Evolutionary conservation across 805 yeast genomes (phyloP).

Genomic region (Starmerella cellae): DNA sequence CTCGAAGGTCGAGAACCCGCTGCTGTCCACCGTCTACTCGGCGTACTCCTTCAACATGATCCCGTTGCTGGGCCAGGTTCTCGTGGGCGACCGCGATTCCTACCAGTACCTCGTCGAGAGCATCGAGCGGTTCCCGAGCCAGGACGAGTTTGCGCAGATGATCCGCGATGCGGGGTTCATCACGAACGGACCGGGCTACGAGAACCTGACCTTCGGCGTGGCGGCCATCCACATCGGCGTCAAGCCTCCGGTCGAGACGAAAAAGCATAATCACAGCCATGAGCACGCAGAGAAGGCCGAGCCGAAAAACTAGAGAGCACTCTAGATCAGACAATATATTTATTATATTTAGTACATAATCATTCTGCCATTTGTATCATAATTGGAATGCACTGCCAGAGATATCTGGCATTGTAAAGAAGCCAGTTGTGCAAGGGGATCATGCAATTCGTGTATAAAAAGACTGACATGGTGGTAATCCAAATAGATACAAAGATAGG

Average conservation of each 20-base stretch:
- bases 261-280: too few relatives aligned
- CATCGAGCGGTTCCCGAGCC: conserved; percentile 80
- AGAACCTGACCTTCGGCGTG: conserved; percentile 83
- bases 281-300: too few relatives aligned
- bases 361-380: too few relatives aligned
- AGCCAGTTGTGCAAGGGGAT: too few relatives aligned
- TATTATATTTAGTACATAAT: too few relatives aligned
- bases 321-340: too few relatives aligned
- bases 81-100: conserved; percentile 91
- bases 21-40: conserved; percentile 64
- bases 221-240: conserved; percentile 95
- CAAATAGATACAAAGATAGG: too few relatives aligned
- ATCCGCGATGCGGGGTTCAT: conserved; percentile 90
- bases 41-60: conserved; percentile 77
- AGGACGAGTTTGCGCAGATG: conserved; percentile 82
- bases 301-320: too few relatives aligned
- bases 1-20: conserved; percentile 73
- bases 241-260: conserved; percentile 43
- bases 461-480: too few relatives aligned
- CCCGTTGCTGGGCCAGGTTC: conserved; percentile 89
- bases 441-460: too few relatives aligned
- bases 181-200: conserved; percentile 83
- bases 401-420: too few relatives aligned
- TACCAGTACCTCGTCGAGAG: conserved; percentile 94
- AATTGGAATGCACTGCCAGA: too few relatives aligned